A percentile compares a stretch with the other conserved stretches of the same genome.
These are phyloP conservation scores for Cryoendolithus antarcticus DNA, from an alignment of 2,329 filamentous ascomycete species.

Conservation along the genomic window DNA sequence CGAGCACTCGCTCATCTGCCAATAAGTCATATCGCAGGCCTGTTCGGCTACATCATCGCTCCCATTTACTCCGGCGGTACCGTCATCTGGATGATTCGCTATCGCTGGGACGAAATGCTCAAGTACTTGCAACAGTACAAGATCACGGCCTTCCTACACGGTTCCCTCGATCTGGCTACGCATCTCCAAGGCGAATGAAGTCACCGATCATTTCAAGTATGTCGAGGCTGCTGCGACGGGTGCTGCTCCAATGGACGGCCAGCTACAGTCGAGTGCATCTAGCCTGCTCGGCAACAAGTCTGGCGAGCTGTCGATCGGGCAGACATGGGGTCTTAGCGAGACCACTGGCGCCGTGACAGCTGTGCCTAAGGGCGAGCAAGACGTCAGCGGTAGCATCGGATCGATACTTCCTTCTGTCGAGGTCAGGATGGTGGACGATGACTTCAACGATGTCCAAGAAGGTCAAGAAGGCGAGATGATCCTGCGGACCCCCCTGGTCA, in stretches of 20 bases:
- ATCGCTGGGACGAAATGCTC: conserved; percentile 24
- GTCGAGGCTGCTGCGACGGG: conserved; percentile 26
- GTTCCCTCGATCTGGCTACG: conserved; percentile 28
- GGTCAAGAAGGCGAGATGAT: conserved; percentile 50
- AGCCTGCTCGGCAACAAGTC: conserved; percentile 15
- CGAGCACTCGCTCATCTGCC: conserved; percentile 55
- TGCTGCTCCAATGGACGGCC: conserved; percentile 27
- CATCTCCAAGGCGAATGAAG: conserved; percentile 26
- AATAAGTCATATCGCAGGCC: conserved; percentile 79
- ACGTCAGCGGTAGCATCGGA: conserved; percentile 21
- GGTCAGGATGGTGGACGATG: conserved; percentile 30
- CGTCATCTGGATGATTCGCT: conserved; percentile 28
- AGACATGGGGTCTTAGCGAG: conserved; percentile 26
- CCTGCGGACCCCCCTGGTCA: conserved; percentile 68
- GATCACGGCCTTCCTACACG: conserved; percentile 29
- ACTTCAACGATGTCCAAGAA: conserved; percentile 45
- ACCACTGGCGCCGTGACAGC: conserved; percentile 24
- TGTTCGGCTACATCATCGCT: conserved; percentile 27
- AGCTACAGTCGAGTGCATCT: conserved; percentile 29
- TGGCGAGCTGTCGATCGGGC: conserved; percentile 20
- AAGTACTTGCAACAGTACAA: conserved; percentile 23
- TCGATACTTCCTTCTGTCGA: conserved; percentile 28
- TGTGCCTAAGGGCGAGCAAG: conserved; percentile 24
- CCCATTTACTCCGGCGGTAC: conserved; percentile 23
- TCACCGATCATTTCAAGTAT: conserved; percentile 20